Base-by-base conservation (phyloP, 75 land plant genomes). In the Sequoiadendron giganteum region DNA sequence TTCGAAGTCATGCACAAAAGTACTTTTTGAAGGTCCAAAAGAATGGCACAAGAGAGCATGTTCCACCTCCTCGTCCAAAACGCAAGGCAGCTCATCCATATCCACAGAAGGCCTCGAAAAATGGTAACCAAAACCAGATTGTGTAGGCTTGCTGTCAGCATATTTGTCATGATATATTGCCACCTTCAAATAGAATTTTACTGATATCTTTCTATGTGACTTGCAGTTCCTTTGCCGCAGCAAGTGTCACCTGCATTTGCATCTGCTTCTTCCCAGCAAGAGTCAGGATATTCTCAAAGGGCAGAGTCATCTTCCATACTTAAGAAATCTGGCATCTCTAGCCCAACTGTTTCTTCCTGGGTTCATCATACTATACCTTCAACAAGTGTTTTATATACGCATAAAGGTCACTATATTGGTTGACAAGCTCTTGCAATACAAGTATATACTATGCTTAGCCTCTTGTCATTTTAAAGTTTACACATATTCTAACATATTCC, bases 11-110 rank as follows among this genome's bases (percentile, higher is more conserved):
- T 90, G 99, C 99, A 21, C 99, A 97, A 89, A 97, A 97, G 83
- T 97, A 97, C 90, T 97, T 96, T 87, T 86, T 95, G 88, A 97
- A 97, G 89, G 99, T 97, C 32, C 98, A 97, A 87, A 97, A 97
- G 94, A 97, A 93, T 91, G 99, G 99, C 40, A 93, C 97, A 87
- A 87, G 91, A 85, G 99, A 95, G 85, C 99, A 96, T 91, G 96
- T 97, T 0, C 99, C 99, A 55, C 99, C 99, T 5, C 99, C 99
- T 85, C 95, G 99, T 5, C 99, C 99, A 18, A 97, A 97, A 90
- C 93, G 99, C 40, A 97, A 97, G 91, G 96, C 99, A n/a, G 88
- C 98, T 84, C 99, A 96, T 92, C 98, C 98, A 54, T 97, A 97
- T 89, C 97, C 97, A 65, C 97, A 96, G 82, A 96, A 96, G 85